Conservation (phyloP, 306 rosid genomes). For the Quercus dentata region DNA sequence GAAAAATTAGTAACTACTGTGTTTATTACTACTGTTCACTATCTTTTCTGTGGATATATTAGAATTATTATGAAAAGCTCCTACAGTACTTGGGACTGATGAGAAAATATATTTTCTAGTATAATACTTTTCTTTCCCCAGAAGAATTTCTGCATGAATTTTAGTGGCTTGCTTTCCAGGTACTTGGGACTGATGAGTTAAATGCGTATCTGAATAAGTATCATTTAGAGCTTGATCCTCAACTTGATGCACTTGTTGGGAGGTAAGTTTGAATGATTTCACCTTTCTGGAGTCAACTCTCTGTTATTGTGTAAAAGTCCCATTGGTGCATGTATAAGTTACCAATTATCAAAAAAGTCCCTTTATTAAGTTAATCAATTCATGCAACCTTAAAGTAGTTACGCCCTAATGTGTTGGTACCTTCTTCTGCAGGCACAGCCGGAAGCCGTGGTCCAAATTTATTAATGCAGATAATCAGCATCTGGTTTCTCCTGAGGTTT, state of each 20-base stretch:
- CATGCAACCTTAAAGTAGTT: background rate
- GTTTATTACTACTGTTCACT: background rate
- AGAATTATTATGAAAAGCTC: background rate
- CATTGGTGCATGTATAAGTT: background rate
- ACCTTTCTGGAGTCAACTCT: background rate
- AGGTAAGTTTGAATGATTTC: slow-evolving; percentile 39
- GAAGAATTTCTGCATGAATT: background rate
- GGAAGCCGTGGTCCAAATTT: slow-evolving; percentile 97
- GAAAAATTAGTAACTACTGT: background rate
- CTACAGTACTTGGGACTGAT: background rate
- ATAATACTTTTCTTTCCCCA: background rate
- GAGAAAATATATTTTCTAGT: background rate
- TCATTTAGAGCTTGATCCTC: slow-evolving; percentile 82
- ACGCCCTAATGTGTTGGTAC: slow-evolving; percentile 9
- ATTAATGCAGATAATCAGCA: slow-evolving; percentile 93
- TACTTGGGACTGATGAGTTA: slow-evolving; percentile 86
- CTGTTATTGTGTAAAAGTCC: background rate
- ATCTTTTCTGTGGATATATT: background rate
- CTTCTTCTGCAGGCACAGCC: slow-evolving; percentile 80
- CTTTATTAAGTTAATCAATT: background rate
- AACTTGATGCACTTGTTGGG: slow-evolving; percentile 86
- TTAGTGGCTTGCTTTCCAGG: slow-evolving; percentile 41
- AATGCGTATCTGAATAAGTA: slow-evolving; percentile 73
- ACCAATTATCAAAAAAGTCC: too few species aligned
- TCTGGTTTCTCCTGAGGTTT: slow-evolving; percentile 94